Percentiles rank a stretch among this genome's conserved stretches.
Conservation (phyloP, 78 protist species). For the Dictyostelium intermedium region DNA sequence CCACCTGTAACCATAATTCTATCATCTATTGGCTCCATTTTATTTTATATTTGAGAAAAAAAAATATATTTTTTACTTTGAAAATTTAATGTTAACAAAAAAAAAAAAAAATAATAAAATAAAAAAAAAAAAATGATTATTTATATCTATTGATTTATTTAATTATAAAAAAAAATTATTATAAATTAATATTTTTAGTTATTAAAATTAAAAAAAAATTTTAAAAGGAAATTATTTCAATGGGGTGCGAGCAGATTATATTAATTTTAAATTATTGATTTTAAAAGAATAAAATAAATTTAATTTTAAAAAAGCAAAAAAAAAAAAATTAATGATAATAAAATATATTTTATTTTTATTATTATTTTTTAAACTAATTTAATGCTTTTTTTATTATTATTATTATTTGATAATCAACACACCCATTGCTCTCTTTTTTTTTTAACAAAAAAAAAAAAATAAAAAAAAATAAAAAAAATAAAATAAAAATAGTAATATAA, state of each 20-base stretch:
- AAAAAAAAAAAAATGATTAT: neutral
- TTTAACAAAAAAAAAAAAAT: neutral
- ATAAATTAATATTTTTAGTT: neutral
- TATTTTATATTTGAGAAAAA: neutral
- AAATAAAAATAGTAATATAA: neutral
- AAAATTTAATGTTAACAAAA: neutral
- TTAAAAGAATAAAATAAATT: neutral
- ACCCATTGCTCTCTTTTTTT: neutral
- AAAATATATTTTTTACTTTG: neutral
- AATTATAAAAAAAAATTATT: neutral
- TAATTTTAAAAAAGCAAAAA: neutral
- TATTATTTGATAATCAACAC: neutral
- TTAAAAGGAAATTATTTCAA: too few species aligned
- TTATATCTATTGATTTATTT: neutral
- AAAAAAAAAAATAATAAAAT: neutral
- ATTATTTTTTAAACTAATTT: neutral
- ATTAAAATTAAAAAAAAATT: neutral
- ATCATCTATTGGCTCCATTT: constrained; percentile 79
- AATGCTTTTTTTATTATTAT: neutral
- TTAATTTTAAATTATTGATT: neutral
- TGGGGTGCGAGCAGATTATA: too few species aligned
- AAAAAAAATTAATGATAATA: too few species aligned
- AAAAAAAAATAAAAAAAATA: neutral
- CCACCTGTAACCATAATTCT: constrained; percentile 92
- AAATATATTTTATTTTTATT: too few species aligned